Base-by-base conservation (phyloP, 805 yeast genomes). In the Tanozyma kutaoensis region DNA sequence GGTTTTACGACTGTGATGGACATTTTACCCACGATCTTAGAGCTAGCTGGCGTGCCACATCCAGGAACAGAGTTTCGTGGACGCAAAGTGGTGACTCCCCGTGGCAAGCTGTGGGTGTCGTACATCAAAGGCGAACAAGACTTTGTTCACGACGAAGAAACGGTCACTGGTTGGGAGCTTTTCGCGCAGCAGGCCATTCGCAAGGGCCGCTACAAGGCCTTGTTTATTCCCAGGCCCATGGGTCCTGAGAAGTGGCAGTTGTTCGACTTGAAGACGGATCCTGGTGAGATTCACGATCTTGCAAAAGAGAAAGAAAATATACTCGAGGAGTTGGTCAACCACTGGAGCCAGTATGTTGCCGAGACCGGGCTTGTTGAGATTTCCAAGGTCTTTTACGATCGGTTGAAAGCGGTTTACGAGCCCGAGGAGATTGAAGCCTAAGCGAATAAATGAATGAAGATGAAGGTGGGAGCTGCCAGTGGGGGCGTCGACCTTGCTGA, bases 1-100 rank as follows among this genome's bases (percentile, higher is more conserved):
- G 63, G 47, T 14, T 71, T 71, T 32, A 42, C 55, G 11, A 70
- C 76, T 0, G 76, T 72, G 4, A 69, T 70, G 75, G 78, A 71
- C 46, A 58, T 70, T 16, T 43, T 66, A 19, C 77, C 77, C 2
- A 71, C 77, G 0, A 44, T 71, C 7, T 44, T 72, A 10, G 73
- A 69, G 1, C 28, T 67, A 3, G 66, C 73, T 3, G 56, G 51
- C n/a, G 46, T 65, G 3, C 25, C 43, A 11, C 67, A 62, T 28
- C 72, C 71, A 6, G 62, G 62, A 0, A 38, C 38, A 0, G 20
- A 15, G 1, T 69, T 57, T 39, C 44, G 54, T 23, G 69, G 67
- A 3, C 43, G 71, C 9, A 26, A 46, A 6, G 67, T 69, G 9
- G 63, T 50, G n/a, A 33, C 31, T 3, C 62, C 64, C 11, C 52